Evolutionary conservation across 1,284 basidiomycete genomes (phyloP).

Genomic region (Papiliotrema nemorosa): DNA sequence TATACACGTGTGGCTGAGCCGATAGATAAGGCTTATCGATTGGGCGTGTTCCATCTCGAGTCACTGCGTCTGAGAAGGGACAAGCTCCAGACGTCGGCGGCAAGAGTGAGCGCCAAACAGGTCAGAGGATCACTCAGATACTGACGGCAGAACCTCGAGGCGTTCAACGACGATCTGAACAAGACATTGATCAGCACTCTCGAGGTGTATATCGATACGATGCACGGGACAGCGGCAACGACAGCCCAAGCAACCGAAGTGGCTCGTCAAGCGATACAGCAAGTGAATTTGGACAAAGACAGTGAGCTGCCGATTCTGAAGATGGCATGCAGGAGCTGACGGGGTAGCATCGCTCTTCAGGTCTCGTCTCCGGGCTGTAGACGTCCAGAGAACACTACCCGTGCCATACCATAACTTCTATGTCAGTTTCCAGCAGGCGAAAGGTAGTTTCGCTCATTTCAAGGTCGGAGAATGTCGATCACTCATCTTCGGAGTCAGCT

Average conservation of each 20-base stretch:
- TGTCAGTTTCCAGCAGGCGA: no score
- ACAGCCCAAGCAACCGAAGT: constrained; percentile 56
- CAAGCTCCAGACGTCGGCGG: constrained; percentile 77
- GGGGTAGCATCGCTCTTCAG: constrained; percentile 31
- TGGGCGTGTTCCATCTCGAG: constrained; percentile 88
- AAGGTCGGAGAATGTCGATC: constrained; percentile 70
- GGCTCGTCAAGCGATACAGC: constrained; percentile 54
- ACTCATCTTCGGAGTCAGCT: constrained; percentile 85
- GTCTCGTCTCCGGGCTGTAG: constrained; percentile 13
- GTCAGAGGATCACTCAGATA: background rate
- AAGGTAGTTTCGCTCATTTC: no score
- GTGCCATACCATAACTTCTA: constrained; percentile 47
- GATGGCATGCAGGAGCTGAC: constrained; percentile 4
- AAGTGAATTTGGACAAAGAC: constrained; percentile 68
- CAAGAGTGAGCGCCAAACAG: constrained; percentile 55
- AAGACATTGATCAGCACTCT: constrained; percentile 63
- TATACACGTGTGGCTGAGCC: background rate
- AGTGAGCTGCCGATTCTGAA: constrained; percentile 48
- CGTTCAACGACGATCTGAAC: constrained; percentile 72
- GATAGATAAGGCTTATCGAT: constrained; percentile 84
- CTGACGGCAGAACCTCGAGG: constrained; percentile 64
- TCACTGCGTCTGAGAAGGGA: constrained; percentile 77
- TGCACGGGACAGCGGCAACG: constrained; percentile 54
- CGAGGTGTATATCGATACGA: constrained; percentile 68
- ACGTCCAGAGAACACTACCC: constrained; percentile 18